Evolutionary conservation across 73 alveolate species (phyloP).

Genomic region (Urostyla sp.): DNA sequence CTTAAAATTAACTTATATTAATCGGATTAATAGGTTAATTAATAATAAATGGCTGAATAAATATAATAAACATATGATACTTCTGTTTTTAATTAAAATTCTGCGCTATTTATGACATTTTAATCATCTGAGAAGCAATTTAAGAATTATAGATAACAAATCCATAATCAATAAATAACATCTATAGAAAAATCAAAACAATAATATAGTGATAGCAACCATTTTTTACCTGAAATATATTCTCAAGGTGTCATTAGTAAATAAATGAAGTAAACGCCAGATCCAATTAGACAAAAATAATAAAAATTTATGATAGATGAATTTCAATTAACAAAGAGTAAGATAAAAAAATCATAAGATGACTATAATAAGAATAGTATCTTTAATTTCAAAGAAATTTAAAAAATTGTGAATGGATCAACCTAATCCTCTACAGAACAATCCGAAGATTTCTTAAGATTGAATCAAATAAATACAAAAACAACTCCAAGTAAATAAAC

Average conservation of each 20-base stretch:
- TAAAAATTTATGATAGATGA: constrained; percentile 3
- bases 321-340: neutral
- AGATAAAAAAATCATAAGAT: constrained; percentile 23
- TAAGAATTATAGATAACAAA: no score
- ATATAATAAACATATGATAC: neutral
- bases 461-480: no score
- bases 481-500: no score
- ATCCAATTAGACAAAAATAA: constrained; percentile 14
- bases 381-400: constrained; percentile 7
- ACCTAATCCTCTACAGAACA: constrained; percentile 25
- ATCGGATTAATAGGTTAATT: constrained; percentile 15
- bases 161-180: no score
- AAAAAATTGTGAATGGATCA: constrained; percentile 1
- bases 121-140: constrained; percentile 37
- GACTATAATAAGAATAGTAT: neutral
- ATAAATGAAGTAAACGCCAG: constrained; percentile 27
- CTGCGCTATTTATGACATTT: constrained; percentile 39
- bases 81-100: constrained; percentile 10
- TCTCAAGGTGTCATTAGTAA: constrained; percentile 7
- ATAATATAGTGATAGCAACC: no score
- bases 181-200: no score
- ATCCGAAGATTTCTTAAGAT: constrained; percentile 31
- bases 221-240: no score
- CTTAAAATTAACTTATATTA: no score
- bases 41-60: constrained; percentile 9